A percentile compares a stretch with the other conserved stretches of the same genome.
These are phyloP conservation scores for Metschnikowia sp. DNA, from an alignment of 805 yeast genomes.

Conservation along the genomic window DNA sequence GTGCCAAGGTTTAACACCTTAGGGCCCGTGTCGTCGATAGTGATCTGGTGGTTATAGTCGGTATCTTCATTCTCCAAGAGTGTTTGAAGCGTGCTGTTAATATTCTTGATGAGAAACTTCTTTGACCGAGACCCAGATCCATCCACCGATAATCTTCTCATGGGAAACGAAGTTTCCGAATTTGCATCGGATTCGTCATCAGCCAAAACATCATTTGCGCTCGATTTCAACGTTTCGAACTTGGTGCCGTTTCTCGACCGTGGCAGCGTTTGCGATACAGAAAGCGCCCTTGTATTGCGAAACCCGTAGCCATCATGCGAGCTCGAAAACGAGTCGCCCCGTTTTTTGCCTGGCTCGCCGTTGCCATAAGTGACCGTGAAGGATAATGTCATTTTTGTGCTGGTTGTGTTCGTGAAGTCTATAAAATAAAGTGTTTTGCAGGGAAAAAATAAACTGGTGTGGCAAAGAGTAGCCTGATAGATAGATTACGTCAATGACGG, in stretches of 20 bases:
- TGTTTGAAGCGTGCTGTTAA: slow-evolving; percentile 67
- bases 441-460: too few species aligned
- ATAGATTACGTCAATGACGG: too few species aligned
- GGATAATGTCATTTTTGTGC: too few species aligned
- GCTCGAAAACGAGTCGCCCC: not conserved
- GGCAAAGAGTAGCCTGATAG: too few species aligned
- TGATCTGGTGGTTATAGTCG: slow-evolving; percentile 78
- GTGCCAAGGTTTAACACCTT: slow-evolving; percentile 79
- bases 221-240: too few species aligned
- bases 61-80: slow-evolving; percentile 78
- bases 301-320: not conserved
- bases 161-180: not conserved
- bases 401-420: too few species aligned
- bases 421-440: too few species aligned
- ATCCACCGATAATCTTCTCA: slow-evolving; percentile 5
- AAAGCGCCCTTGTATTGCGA: not conserved
- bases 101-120: slow-evolving; percentile 69
- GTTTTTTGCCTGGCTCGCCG: too few species aligned
- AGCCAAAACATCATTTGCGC: too few species aligned
- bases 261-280: not conserved
- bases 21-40: slow-evolving; percentile 82
- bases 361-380: too few species aligned
- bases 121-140: slow-evolving; percentile 26
- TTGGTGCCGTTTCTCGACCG: not conserved
- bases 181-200: too few species aligned